Conservation (phyloP, 108 stramenopile genomes). For the Seminavis robusta region DNA sequence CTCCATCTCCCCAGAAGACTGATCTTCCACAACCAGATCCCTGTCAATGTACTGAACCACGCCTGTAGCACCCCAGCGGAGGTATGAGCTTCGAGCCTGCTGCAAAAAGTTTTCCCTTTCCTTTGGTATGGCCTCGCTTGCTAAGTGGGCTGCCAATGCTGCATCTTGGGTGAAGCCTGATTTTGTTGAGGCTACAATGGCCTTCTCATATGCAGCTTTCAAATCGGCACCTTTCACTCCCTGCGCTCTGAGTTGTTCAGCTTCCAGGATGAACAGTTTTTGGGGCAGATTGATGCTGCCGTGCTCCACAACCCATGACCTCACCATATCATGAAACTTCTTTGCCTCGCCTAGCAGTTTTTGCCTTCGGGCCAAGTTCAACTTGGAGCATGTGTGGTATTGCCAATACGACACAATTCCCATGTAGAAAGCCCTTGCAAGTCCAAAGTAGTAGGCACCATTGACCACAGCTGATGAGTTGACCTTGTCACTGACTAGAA, state of each 20-base stretch:
- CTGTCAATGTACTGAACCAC: conserved; percentile 1
- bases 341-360: neutral
- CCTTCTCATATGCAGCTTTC: conserved; percentile 1
- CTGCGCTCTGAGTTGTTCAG: neutral
- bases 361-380: neutral
- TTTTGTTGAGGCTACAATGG: neutral
- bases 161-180: conserved; percentile 8
- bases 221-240: neutral
- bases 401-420: neutral
- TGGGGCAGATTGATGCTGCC: conserved; percentile 2
- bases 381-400: neutral
- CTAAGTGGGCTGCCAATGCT: conserved; percentile 2
- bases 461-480: neutral
- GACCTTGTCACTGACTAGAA: neutral
- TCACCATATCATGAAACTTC: neutral
- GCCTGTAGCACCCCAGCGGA: neutral
- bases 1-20: no score
- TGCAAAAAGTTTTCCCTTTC: neutral
- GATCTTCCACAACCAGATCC: neutral
- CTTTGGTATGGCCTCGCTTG: neutral
- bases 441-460: conserved; percentile 2
- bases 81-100: neutral
- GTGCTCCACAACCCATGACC: neutral
- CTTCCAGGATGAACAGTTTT: conserved; percentile 1
- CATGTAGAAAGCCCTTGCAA: conserved; percentile 3